phyloP scores from a whole-genome alignment of 257 asterid genomes.

The Solanum medicagineum region DNA sequence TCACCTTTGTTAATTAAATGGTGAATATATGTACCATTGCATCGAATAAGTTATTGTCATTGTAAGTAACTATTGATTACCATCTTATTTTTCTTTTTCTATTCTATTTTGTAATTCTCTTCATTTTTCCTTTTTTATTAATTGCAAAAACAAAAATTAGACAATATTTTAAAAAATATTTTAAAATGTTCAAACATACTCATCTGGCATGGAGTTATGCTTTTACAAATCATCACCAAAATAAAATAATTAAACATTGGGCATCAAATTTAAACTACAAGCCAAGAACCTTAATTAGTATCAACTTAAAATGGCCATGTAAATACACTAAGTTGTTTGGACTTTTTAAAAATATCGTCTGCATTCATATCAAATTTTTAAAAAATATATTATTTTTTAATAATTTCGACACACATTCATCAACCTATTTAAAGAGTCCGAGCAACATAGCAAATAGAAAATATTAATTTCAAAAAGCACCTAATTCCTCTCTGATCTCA shows the following conservation, averaged over 20 bases:
- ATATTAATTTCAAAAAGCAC: slow-evolving; percentile 1
- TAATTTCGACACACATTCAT: too few species aligned
- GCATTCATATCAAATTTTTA: too few species aligned
- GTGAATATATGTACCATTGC: too few species aligned
- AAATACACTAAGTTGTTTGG: not conserved
- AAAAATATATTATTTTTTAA: too few species aligned
- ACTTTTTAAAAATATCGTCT: too few species aligned
- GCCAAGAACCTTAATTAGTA: not conserved
- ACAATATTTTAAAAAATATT: not conserved
- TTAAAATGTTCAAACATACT: not conserved
- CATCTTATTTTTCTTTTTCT: not conserved
- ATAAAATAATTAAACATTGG: not conserved
- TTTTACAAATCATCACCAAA: not conserved
- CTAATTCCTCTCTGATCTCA: slow-evolving; percentile 28
- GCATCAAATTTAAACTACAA: not conserved
- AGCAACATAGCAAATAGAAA: not conserved
- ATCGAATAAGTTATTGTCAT: too few species aligned
- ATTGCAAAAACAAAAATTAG: not conserved
- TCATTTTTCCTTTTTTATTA: not conserved
- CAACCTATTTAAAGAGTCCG: too few species aligned
- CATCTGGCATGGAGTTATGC: not conserved
- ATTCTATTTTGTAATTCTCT: not conserved
- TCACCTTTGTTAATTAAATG: too few species aligned
- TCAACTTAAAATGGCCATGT: not conserved
- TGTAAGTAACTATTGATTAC: not conserved